phyloP scores from a whole-genome alignment of 805 yeast species.

The Maudiozyma pseudohumilis region DNA sequence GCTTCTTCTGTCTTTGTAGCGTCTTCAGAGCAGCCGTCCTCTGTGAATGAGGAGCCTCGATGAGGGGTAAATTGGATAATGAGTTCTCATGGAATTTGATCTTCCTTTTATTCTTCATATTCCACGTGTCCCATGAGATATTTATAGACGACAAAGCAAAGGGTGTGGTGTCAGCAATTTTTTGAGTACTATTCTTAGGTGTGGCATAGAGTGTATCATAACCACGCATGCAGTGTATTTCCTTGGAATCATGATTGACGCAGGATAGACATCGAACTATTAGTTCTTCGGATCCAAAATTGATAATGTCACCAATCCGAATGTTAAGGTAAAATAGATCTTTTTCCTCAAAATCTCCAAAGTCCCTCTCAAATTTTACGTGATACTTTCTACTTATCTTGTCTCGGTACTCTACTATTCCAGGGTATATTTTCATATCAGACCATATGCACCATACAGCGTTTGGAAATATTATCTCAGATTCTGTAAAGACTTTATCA shows the following conservation, averaged over 20 bases:
- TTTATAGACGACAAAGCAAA: constrained; percentile 26
- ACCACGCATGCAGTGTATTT: constrained; percentile 50
- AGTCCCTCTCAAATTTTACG: constrained; percentile 19
- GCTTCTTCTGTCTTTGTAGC: not conserved
- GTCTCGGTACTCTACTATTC: constrained; percentile 26
- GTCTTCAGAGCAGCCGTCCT: not conserved
- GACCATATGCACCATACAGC: constrained; percentile 49
- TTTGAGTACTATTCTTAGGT: constrained; percentile 17
- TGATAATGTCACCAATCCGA: constrained; percentile 46
- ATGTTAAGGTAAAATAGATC: constrained; percentile 41
- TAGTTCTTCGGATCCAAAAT: constrained; percentile 29
- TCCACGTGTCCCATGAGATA: constrained; percentile 30
- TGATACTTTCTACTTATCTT: not conserved
- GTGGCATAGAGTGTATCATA: constrained; percentile 40
- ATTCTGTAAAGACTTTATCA: constrained; percentile 13
- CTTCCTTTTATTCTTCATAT: constrained; percentile 16
- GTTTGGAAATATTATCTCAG: constrained; percentile 24
- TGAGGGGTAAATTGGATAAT: not conserved
- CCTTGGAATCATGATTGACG: constrained; percentile 11
- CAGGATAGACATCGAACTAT: constrained; percentile 39
- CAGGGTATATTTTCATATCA: constrained; percentile 40
- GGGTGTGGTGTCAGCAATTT: constrained; percentile 12
- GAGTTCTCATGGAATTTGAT: too few species aligned
- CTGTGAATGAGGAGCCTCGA: too few species aligned
- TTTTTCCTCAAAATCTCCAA: constrained; percentile 12